phyloP scores from a whole-genome alignment of 2,329 filamentous ascomycete species.

The Aspergillus thermomutatus region DNA sequence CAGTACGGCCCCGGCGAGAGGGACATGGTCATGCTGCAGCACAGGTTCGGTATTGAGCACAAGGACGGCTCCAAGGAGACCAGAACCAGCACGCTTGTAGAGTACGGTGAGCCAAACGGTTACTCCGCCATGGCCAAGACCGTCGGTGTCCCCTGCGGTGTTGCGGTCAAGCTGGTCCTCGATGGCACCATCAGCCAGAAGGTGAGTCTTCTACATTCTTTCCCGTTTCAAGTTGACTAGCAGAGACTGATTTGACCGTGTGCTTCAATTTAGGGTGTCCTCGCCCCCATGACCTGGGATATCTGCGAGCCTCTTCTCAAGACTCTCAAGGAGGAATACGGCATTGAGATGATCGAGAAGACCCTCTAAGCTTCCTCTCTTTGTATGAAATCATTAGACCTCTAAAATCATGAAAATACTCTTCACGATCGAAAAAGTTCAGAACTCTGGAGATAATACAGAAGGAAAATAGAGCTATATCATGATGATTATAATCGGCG shows the following conservation, averaged over 20 bases:
- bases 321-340: constrained; percentile 74
- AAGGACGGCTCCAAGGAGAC: constrained; percentile 75
- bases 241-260: not conserved
- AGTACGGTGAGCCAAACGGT: constrained; percentile 75
- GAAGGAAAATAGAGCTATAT: not conserved
- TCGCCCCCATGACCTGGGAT: constrained; percentile 72
- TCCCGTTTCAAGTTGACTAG: not conserved
- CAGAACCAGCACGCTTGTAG: constrained; percentile 73
- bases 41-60: constrained; percentile 74
- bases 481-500: not conserved
- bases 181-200: constrained; percentile 69
- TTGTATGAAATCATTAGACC: not conserved
- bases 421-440: constrained; percentile 3
- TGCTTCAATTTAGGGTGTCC: constrained; percentile 51
- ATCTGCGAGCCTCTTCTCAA: constrained; percentile 72
- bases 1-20: constrained; percentile 78
- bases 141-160: constrained; percentile 71
- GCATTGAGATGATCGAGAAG: constrained; percentile 71
- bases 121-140: constrained; percentile 83
- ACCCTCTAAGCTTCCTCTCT: constrained; percentile 33
- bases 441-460: too few species aligned
- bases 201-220: constrained; percentile 18
- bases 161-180: constrained; percentile 75
- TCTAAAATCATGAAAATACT: not conserved
- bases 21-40: constrained; percentile 68